These are phyloP conservation scores for Creolimax fragrantissima DNA, from an alignment of 78 protist genomes.

Conservation along the genomic window DNA sequence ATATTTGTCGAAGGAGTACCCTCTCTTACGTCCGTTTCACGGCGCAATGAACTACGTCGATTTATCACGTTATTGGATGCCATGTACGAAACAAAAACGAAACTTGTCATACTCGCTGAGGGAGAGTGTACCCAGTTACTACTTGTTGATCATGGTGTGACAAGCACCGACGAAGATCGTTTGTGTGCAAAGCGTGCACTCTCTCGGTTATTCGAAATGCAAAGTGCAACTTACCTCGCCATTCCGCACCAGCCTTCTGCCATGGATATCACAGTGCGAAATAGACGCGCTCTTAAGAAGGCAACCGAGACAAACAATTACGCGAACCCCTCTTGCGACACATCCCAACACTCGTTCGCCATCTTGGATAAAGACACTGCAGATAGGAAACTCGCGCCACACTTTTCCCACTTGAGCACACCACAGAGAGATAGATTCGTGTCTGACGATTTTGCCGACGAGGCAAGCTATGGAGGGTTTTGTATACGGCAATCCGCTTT, in stretches of 20 bases:
- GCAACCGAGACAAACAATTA: neutral
- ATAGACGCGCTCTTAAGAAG: neutral
- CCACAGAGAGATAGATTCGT: neutral
- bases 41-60: constrained; percentile 63
- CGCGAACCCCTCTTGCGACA: neutral
- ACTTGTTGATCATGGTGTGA: neutral
- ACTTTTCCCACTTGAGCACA: neutral
- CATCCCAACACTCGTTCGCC: neutral
- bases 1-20: constrained; percentile 54
- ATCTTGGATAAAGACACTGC: neutral
- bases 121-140: neutral
- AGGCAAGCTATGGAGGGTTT: neutral
- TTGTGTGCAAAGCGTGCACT: neutral
- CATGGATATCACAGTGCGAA: neutral
- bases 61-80: constrained; percentile 73
- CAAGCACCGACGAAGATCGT: neutral
- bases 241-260: neutral
- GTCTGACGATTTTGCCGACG: neutral
- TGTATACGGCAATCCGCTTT: neutral
- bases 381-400: neutral
- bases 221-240: neutral
- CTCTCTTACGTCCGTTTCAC: constrained; percentile 15
- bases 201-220: neutral
- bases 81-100: constrained; percentile 57
- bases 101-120: neutral